A percentile compares a stretch with the other conserved stretches of the same genome.
Evolutionary conservation across 352 stramenopile species (phyloP).

Genomic region (Globisporangium nunn): DNA sequence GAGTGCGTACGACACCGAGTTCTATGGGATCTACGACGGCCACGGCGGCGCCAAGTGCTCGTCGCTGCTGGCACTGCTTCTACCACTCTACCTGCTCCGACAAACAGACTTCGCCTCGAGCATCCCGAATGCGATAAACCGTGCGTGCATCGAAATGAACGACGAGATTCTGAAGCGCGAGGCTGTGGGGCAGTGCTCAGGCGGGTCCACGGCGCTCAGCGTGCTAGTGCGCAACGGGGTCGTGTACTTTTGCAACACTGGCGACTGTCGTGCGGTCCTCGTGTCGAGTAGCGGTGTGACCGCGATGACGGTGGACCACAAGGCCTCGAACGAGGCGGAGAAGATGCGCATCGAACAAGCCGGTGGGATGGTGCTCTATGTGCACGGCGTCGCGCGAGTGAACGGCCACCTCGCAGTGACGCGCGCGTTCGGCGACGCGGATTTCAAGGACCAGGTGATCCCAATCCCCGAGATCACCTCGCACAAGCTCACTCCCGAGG

Average conservation of each 20-base stretch:
- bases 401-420: constrained; percentile 64
- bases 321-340: constrained; percentile 56
- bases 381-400: constrained; percentile 64
- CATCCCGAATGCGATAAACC: constrained; percentile 28
- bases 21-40: constrained; percentile 75
- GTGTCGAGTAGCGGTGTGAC: constrained; percentile 28
- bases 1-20: constrained; percentile 33
- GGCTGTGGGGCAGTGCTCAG: constrained; percentile 34
- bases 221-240: constrained; percentile 44
- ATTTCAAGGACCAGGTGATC: constrained; percentile 55
- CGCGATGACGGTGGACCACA: constrained; percentile 71
- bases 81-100: constrained; percentile 65
- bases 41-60: constrained; percentile 58
- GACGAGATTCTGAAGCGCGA: constrained; percentile 60
- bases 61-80: constrained; percentile 51
- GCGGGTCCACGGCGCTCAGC: constrained; percentile 55
- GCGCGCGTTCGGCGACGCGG: constrained; percentile 61
- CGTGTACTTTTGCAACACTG: constrained; percentile 64
- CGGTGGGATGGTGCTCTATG: constrained; percentile 65
- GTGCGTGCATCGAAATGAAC: constrained; percentile 53
- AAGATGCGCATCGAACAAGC: constrained; percentile 62
- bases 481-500: constrained; percentile 34
- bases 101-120: constrained; percentile 36
- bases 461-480: constrained; percentile 52
- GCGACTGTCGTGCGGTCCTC: constrained; percentile 69